A percentile compares a stretch with the other conserved stretches of the same genome.
These are phyloP conservation scores for Leishmania guyanensis DNA, from an alignment of 208 protist species.

Conservation along the genomic window DNA sequence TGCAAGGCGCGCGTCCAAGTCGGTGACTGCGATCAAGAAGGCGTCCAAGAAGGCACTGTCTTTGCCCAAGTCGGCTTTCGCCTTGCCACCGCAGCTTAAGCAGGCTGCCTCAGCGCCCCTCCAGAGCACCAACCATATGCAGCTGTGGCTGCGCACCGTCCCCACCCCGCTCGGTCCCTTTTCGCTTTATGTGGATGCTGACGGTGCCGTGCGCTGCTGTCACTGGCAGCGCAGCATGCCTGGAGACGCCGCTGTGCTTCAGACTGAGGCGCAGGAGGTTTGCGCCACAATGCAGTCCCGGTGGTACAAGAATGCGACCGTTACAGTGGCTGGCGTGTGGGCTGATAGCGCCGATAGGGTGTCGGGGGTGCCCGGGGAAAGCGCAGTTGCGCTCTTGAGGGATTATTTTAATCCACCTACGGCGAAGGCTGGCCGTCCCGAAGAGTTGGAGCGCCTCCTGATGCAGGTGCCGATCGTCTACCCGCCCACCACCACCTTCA, in stretches of 20 bases:
- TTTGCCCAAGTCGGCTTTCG: not conserved
- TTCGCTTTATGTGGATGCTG: conserved; percentile 51
- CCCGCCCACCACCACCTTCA: conserved; percentile 45
- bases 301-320: conserved; percentile 26
- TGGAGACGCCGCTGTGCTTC: conserved; percentile 15
- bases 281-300: conserved; percentile 23
- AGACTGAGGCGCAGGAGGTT: conserved; percentile 28
- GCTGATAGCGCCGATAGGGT: not conserved
- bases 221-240: conserved; percentile 38
- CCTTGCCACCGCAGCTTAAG: not conserved
- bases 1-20: not conserved
- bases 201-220: conserved; percentile 59
- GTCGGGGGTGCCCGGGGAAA: conserved; percentile 15
- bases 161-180: conserved; percentile 55
- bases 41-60: not conserved
- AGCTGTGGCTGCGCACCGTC: conserved; percentile 45
- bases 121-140: conserved; percentile 10
- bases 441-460: conserved; percentile 40
- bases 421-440: conserved; percentile 10
- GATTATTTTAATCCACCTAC: conserved; percentile 43
- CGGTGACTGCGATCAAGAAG: not conserved
- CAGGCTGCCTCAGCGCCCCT: not conserved
- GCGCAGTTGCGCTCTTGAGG: conserved; percentile 33
- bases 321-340: conserved; percentile 14
- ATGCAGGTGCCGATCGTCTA: conserved; percentile 37